Evolutionary conservation across 139 green algal species (phyloP).

Genomic region (Microglena sp.): DNA sequence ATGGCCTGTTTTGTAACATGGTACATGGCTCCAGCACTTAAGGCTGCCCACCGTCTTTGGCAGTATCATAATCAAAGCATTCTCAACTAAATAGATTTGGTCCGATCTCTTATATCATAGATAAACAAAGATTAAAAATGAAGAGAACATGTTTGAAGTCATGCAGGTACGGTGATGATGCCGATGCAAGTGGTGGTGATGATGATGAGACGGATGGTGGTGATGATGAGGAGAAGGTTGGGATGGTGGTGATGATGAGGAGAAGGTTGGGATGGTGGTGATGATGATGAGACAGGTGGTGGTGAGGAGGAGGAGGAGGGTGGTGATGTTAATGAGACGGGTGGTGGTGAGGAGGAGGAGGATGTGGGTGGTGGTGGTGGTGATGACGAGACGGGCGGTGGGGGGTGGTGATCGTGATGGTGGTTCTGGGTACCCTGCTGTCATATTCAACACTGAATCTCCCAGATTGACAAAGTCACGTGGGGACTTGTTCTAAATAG

Average conservation of each 20-base stretch:
- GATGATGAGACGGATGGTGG: too few species aligned
- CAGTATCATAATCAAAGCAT: too few species aligned
- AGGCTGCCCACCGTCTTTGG: too few species aligned
- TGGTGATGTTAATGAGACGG: too few species aligned
- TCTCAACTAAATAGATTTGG: too few species aligned
- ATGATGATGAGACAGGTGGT: not conserved
- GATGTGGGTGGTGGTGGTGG: not conserved
- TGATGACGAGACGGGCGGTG: too few species aligned
- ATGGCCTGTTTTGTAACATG: too few species aligned
- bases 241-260: not conserved
- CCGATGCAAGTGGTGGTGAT: not conserved
- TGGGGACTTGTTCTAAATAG: not conserved
- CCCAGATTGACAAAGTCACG: not conserved
- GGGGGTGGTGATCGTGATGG: too few species aligned
- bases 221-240: not conserved
- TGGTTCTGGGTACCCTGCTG: not conserved
- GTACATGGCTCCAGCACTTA: too few species aligned
- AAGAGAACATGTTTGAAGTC: too few species aligned
- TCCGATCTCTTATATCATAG: too few species aligned
- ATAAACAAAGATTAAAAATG: too few species aligned
- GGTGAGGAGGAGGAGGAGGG: not conserved
- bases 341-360: not conserved
- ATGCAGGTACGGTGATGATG: not conserved
- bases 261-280: not conserved
- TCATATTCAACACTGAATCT: not conserved